Percentiles rank a stretch among this genome's conserved stretches.
Conservation (phyloP, 129 eudicot species). For the Lactuca saligna region DNA sequence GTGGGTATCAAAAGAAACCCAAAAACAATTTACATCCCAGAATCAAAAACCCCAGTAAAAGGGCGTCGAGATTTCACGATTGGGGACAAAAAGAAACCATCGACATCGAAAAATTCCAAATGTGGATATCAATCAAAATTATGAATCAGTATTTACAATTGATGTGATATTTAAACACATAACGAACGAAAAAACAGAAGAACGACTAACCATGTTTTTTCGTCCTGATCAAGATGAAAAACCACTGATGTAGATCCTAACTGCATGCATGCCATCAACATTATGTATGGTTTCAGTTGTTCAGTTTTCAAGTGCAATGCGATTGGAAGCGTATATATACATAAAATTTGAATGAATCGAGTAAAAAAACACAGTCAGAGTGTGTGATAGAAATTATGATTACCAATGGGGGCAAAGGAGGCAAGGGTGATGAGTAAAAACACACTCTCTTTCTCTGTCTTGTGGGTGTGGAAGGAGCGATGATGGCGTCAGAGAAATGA, state of each 20-base stretch:
- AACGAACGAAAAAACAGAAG: slow-evolving; percentile 2
- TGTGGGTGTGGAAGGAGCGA: neutral
- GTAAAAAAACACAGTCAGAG: neutral
- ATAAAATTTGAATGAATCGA: slow-evolving; percentile 9
- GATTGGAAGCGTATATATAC: neutral
- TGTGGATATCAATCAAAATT: neutral
- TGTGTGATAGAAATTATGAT: slow-evolving; percentile 22
- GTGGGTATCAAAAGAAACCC: too few relatives aligned
- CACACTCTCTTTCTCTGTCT: too few relatives aligned
- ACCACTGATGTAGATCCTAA: slow-evolving; percentile 61
- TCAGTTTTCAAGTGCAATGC: slow-evolving; percentile 3
- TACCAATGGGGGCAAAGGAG: slow-evolving; percentile 21
- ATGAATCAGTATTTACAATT: slow-evolving; percentile 3
- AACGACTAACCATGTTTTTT: slow-evolving; percentile 45
- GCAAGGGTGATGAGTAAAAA: neutral
- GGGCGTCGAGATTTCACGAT: too few relatives aligned
- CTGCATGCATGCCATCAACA: slow-evolving; percentile 43
- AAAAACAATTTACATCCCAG: too few relatives aligned
- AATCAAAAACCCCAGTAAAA: too few relatives aligned
- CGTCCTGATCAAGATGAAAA: slow-evolving; percentile 39
- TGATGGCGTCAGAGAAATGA: neutral
- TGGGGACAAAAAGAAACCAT: too few relatives aligned
- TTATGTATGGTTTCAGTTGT: neutral
- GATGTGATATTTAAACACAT: neutral
- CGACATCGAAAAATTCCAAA: too few relatives aligned